Conservation (phyloP, 2,329 filamentous ascomycete genomes). For the Setomelanomma holmii region DNA sequence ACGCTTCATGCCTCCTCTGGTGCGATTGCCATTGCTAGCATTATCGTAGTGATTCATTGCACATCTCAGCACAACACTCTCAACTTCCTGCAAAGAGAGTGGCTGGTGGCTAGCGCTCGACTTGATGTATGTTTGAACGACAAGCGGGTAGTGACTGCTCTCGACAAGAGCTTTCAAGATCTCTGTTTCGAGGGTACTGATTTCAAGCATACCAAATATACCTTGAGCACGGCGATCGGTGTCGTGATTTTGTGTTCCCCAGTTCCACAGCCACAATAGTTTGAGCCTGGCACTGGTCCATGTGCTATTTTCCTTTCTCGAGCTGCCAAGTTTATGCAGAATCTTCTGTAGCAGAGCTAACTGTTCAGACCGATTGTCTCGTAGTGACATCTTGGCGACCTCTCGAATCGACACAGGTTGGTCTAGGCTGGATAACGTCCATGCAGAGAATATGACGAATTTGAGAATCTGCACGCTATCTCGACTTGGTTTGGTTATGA, state of each 20-base stretch:
- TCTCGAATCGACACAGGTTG: constrained; percentile 51
- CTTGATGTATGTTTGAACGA: constrained; percentile 64
- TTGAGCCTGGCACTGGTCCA: constrained; percentile 63
- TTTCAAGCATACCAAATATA: constrained; percentile 64
- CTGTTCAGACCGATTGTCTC: constrained; percentile 70
- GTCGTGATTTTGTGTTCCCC: constrained; percentile 63
- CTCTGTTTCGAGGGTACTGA: constrained; percentile 71
- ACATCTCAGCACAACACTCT: constrained; percentile 67
- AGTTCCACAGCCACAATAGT: constrained; percentile 76
- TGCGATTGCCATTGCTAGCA: constrained; percentile 80
- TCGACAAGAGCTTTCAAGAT: constrained; percentile 72
- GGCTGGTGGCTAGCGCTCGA: constrained; percentile 60
- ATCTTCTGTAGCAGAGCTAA: constrained; percentile 64
- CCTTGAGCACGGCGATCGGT: constrained; percentile 54
- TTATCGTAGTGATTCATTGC: constrained; percentile 79
- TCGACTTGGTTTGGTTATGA: constrained; percentile 67
- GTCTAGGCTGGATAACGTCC: constrained; percentile 52
- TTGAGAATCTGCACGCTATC: constrained; percentile 67
- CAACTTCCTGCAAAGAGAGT: constrained; percentile 60
- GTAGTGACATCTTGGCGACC: constrained; percentile 67
- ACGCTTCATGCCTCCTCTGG: constrained; percentile 77
- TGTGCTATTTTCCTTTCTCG: constrained; percentile 65
- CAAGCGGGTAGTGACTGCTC: constrained; percentile 69
- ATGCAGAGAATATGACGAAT: constrained; percentile 63
- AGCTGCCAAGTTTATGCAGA: constrained; percentile 61